Percentiles rank a stretch among this genome's conserved stretches.
phyloP scores from a whole-genome alignment of 345 rosid species.

The Syzygium jambos region DNA sequence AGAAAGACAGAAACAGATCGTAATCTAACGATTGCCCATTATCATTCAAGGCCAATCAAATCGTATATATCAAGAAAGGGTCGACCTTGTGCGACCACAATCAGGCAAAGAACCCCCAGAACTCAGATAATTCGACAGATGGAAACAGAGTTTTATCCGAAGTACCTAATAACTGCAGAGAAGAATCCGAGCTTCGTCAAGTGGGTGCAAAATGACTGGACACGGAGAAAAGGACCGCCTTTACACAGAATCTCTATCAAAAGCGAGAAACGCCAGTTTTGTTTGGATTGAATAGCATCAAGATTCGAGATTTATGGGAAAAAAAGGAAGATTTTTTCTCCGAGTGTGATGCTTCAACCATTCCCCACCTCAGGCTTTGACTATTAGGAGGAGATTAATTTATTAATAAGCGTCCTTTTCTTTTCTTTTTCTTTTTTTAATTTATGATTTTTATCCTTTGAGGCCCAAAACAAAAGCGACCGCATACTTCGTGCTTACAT shows the following conservation, averaged over 20 bases:
- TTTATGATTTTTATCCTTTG: not conserved
- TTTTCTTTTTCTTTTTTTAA: not conserved
- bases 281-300: not conserved
- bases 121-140: not conserved
- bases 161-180: not conserved
- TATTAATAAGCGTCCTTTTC: not conserved
- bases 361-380: not conserved
- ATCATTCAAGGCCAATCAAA: slow-evolving; percentile 5
- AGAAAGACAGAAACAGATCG: not conserved
- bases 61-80: not conserved
- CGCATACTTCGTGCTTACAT: not conserved
- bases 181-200: not conserved
- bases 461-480: not conserved
- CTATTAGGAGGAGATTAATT: not conserved
- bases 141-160: not conserved
- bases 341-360: not conserved
- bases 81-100: not conserved
- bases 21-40: slow-evolving; percentile 2
- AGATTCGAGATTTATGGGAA: not conserved
- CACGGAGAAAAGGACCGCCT: not conserved
- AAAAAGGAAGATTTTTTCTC: not conserved
- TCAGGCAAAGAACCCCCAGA: slow-evolving; percentile 3
- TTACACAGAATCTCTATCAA: not conserved
- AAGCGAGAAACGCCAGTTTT: not conserved
- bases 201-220: not conserved